phyloP scores from a whole-genome alignment of 768 basidiomycete species.

The Ramaria sp. region DNA sequence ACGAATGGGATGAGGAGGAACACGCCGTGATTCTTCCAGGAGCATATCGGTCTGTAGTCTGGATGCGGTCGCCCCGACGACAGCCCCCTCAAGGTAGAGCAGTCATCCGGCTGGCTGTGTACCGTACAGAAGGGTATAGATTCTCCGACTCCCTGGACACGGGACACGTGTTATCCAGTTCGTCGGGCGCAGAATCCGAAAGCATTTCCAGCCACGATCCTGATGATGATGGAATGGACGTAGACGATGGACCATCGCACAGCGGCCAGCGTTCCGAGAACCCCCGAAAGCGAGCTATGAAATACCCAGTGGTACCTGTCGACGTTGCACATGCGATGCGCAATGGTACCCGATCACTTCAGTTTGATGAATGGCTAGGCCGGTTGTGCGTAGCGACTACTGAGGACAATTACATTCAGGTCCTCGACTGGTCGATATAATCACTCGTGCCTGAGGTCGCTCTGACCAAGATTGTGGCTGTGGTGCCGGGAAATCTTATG shows the following conservation, averaged over 20 bases:
- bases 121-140: slow-evolving; percentile 1
- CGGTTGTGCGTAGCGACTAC: slow-evolving; percentile 2
- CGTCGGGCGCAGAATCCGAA: not conserved
- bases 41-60: slow-evolving; percentile 6
- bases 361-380: slow-evolving; percentile 10
- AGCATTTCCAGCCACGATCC: not conserved
- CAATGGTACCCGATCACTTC: not conserved
- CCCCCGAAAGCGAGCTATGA: slow-evolving; percentile 1
- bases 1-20: slow-evolving; percentile 6
- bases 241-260: not conserved
- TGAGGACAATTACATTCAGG: not conserved
- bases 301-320: slow-evolving; percentile 3
- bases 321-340: slow-evolving; percentile 2
- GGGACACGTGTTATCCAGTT: not conserved
- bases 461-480: no score
- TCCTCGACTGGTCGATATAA: slow-evolving; percentile 8
- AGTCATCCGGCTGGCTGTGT: not conserved
- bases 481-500: no score
- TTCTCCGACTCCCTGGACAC: slow-evolving; percentile 3
- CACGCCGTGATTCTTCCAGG: not conserved
- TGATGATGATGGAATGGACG: not conserved
- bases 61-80: slow-evolving; percentile 3
- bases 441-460: no score
- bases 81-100: slow-evolving; percentile 4
- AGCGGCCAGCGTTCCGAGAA: not conserved